These are phyloP conservation scores for Mycena venus DNA, from an alignment of 768 basidiomycete genomes.

Conservation along the genomic window DNA sequence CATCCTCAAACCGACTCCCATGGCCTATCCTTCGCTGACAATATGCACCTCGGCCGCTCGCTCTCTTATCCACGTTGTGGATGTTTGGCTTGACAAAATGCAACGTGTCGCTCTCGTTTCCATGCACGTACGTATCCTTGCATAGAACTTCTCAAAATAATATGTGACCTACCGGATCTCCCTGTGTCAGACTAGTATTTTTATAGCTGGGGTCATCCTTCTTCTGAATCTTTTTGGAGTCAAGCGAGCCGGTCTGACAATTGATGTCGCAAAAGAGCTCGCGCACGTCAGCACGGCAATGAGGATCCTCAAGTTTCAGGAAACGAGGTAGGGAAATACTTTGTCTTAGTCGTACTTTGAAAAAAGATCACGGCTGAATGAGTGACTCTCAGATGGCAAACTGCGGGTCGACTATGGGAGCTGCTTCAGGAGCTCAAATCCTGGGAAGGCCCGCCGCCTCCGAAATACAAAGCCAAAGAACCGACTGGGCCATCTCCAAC, in stretches of 20 bases:
- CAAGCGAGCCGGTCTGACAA: constrained; percentile 44
- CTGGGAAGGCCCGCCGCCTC: constrained; percentile 32
- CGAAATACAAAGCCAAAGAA: background rate
- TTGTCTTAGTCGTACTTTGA: background rate
- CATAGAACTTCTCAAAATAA: background rate
- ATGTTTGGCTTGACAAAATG: constrained; percentile 34
- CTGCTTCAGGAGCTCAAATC: constrained; percentile 30
- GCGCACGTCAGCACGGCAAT: constrained; percentile 56
- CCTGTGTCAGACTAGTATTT: background rate
- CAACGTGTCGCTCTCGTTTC: constrained; percentile 19
- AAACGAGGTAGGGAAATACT: constrained; percentile 17
- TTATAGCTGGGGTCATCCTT: constrained; percentile 53
- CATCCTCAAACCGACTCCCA: constrained; percentile 49
- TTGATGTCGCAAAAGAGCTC: constrained; percentile 50
- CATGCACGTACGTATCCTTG: constrained; percentile 22
- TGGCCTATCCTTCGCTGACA: constrained; percentile 59
- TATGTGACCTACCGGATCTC: background rate
- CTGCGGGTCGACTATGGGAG: constrained; percentile 30
- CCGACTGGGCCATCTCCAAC: background rate
- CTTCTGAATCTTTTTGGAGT: constrained; percentile 59
- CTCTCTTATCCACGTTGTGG: constrained; percentile 58
- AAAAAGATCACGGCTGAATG: background rate
- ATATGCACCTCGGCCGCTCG: constrained; percentile 68
- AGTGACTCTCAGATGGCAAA: constrained; percentile 30
- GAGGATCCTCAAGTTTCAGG: constrained; percentile 39